Evolutionary conservation across 1,284 basidiomycete genomes (phyloP), one percentile per base, ranked within the genome.

Genomic region (Cutaneotrichosporon sp.): DNA sequence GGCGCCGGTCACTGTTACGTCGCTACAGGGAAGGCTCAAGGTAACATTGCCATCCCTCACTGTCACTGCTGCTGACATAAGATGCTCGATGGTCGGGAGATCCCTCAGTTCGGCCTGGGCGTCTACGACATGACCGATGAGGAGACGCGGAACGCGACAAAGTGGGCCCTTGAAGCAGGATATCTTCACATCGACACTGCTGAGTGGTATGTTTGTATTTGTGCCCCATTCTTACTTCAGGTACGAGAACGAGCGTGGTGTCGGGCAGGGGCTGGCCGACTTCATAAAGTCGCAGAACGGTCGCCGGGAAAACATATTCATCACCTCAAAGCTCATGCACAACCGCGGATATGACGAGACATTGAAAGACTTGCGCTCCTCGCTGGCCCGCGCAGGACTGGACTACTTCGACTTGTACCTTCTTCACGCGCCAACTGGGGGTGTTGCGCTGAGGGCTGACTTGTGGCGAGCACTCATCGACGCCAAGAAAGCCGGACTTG

Each of bases 161-260:
- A 72, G 41, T 81, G 79, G 76, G 85, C 84, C 10, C 75, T 86
- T 16, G 81, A 85, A 79, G 79, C 81, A 29, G 83, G 84, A 12
- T 85, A 86, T 72, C 79, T 80, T 52, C 83, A 83, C 66, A 80
- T 86, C 49, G 83, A 83, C 61, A 76, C 81, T 66, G 62, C 38
- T 5, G 38, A 41, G n/a, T 41, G 84, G 84, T 79, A 81, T 33
- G 83, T 31, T 14, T 84, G 14, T 85, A 85, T 9, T 10, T 14
- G 10, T 14, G 14, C 29, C 29, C 29, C 9, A 14, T 10, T 9
- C 29, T 32, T 29, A 46, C 14, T 9, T 9, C 29, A 31, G 29
- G 29, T 87, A 86, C 66, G 79, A 84, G 64, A 86, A 86, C 68
- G 85, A 87, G 66, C 75, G 69, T 35, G 79, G 82, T 55, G 81